Evolutionary conservation across 2,329 filamentous ascomycete species (phyloP), one percentile per base, ranked within the genome.

Genomic region (Penicillium janthinellum): DNA sequence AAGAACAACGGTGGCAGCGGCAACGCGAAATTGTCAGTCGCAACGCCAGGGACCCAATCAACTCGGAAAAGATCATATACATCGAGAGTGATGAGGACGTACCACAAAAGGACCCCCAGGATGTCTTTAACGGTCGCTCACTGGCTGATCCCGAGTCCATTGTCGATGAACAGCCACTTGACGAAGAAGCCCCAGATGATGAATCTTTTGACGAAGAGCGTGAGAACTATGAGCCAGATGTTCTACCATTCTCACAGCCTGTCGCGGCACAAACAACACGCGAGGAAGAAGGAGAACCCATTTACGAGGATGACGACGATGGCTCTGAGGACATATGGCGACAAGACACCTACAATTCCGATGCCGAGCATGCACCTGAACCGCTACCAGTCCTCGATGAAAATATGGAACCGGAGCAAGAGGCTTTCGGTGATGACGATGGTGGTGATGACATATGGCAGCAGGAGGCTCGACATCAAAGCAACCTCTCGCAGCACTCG

Each of bases 371-470:
- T 35, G 56, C 61, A n/a, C 44, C 44, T 34, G 52, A 60, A 11
- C 38, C 57, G 56, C 41, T 50, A 10, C 25, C 35, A 25, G 8
- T 28, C 4, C 31, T 34, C 34, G 37, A 60, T 22, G 52, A 50
- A n/a, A 61, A 58, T 47, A 45, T 45, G 34, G 60, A 68, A 12
- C 53, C 54, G 34, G 61, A 69, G 22, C 38, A 54, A 25, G 63
- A 60, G 22, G 57, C 63, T 7, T 50, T 65, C 3, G 62, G 64
- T 11, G 67, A 68, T 11, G 71, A 73, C 15, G 76, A 76, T 41
- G 78, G 72, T 14, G 77, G 75, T 57, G 77, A 75, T 53, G 79
- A 82, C 55, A 81, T 82, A 31, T 82, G 80, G 80, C 78, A 81
- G 62, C 74, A 77, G 63, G 76, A 79, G 64, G 76, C 77, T 42